phyloP scores from a whole-genome alignment of 73 alveolate genomes.

The Tetrahymena borealis region DNA sequence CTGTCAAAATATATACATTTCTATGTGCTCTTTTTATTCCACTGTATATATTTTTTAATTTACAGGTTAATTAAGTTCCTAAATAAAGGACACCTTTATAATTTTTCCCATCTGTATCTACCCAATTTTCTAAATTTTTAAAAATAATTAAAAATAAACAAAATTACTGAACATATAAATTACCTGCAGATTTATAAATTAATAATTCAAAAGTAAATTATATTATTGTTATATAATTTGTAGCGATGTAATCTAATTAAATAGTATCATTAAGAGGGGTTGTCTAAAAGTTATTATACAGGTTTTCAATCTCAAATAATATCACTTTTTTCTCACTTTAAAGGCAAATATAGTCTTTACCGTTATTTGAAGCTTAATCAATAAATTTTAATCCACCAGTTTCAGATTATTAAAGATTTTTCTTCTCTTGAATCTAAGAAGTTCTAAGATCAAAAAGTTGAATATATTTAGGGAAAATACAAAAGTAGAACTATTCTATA shows the following conservation, averaged over 20 bases:
- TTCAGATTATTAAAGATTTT: neutral
- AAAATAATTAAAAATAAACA: neutral
- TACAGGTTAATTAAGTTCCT: neutral
- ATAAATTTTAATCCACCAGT: neutral
- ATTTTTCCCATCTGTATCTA: neutral
- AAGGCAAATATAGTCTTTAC: neutral
- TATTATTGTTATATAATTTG: neutral
- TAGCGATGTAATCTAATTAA: neutral
- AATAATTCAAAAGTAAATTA: neutral
- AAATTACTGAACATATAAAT: neutral
- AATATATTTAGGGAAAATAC: neutral
- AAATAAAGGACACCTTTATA: neutral
- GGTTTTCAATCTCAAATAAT: neutral
- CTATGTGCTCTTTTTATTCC: neutral
- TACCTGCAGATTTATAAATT: neutral
- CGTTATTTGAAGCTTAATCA: neutral
- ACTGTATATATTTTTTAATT: neutral
- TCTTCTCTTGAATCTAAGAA: neutral
- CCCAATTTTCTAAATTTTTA: neutral
- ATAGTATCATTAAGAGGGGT: neutral
- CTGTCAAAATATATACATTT: neutral
- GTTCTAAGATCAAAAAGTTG: neutral
- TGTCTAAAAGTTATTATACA: neutral
- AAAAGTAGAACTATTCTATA: neutral
- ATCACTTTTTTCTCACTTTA: neutral